phyloP scores from a whole-genome alignment of 2,329 filamentous ascomycete genomes.

The Aureobasidium leucospermi region DNA sequence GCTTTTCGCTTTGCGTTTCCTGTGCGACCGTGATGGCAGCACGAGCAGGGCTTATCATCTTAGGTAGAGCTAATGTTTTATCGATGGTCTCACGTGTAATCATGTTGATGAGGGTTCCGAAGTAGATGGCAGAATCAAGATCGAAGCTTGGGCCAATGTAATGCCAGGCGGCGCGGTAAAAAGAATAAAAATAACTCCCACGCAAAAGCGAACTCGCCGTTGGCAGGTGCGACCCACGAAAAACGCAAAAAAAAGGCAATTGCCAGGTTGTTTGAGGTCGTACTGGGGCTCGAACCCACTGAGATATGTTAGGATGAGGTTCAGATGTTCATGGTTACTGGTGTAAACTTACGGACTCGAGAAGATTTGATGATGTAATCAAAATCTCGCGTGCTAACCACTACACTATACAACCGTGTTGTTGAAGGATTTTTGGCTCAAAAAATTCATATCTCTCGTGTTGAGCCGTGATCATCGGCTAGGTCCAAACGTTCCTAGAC shows the following conservation, averaged over 20 bases:
- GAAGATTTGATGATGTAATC: background rate
- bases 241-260: background rate
- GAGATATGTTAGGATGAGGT: no score
- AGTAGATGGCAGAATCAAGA: no score
- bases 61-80: background rate
- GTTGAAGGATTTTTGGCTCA: background rate
- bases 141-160: no score
- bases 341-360: background rate
- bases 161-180: no score
- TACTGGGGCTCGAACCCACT: slow-evolving; percentile 9
- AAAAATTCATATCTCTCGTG: no score
- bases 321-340: no score
- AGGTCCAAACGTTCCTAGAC: no score
- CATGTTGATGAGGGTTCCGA: no score
- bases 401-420: slow-evolving; percentile 13
- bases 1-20: background rate
- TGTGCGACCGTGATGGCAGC: background rate
- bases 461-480: no score
- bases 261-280: background rate
- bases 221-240: background rate
- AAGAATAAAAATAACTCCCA: background rate
- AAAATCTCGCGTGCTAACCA: slow-evolving; percentile 14
- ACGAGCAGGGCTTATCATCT: background rate
- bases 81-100: no score
- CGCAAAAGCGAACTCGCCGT: background rate